phyloP scores from a whole-genome alignment of 495 filamentous ascomycete genomes.

The Aspergillus ellipticus region DNA sequence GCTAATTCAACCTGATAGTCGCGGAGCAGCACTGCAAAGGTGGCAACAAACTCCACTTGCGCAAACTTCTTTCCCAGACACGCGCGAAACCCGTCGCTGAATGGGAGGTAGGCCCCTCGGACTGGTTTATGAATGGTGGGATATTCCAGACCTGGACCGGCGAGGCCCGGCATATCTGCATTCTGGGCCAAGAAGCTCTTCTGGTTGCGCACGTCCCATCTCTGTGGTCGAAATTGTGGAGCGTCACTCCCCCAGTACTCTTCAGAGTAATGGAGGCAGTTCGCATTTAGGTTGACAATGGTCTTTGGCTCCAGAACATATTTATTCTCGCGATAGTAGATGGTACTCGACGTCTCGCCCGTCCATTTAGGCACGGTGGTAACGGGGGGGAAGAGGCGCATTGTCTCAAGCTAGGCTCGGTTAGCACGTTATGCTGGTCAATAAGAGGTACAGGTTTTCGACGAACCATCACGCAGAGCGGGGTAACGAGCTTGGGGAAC shows the following conservation, averaged over 20 bases:
- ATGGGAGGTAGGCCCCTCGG: conserved; percentile 66
- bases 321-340: conserved; percentile 20
- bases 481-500: conserved; percentile 34
- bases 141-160: conserved; percentile 17
- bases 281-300: conserved; percentile 29
- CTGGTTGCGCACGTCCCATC: conserved; percentile 25
- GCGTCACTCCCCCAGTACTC: conserved; percentile 42
- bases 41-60: conserved; percentile 69
- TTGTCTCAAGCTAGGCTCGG: conserved; percentile 29
- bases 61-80: conserved; percentile 73
- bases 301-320: conserved; percentile 32
- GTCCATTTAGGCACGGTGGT: conserved; percentile 36
- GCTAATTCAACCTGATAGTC: conserved; percentile 63
- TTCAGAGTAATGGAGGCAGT: conserved; percentile 38
- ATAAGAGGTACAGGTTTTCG: neutral
- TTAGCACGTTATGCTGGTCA: neutral
- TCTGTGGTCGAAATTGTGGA: conserved; percentile 24
- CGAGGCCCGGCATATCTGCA: conserved; percentile 8
- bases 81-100: conserved; percentile 66
- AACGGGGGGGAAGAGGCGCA: conserved; percentile 40
- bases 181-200: conserved; percentile 21
- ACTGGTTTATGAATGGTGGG: conserved; percentile 52
- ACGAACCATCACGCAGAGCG: conserved; percentile 36
- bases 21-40: conserved; percentile 60
- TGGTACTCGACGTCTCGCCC: conserved; percentile 7